These are phyloP conservation scores for Silybum marianum DNA, from an alignment of 129 eudicot genomes.

Conservation along the genomic window DNA sequence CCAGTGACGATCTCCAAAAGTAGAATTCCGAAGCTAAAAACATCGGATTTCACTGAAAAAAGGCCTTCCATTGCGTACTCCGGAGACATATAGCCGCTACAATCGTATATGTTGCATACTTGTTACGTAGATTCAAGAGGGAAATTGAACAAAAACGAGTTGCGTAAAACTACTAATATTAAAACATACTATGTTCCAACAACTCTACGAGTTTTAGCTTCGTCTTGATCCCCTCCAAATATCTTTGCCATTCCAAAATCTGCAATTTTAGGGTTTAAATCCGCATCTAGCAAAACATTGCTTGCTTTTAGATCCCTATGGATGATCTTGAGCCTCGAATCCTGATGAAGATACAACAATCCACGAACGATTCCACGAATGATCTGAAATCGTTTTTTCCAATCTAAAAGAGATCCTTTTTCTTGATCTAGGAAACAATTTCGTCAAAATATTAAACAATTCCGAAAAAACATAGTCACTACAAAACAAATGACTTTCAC, in stretches of 20 bases:
- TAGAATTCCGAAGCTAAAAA: slow-evolving; percentile 62
- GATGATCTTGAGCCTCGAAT: slow-evolving; percentile 67
- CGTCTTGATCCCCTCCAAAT: slow-evolving; percentile 51
- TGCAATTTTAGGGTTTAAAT: slow-evolving; percentile 66
- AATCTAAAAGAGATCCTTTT: slow-evolving; percentile 37
- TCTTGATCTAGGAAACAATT: slow-evolving; percentile 33
- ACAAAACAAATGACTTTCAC: too few species aligned
- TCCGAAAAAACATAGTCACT: not conserved
- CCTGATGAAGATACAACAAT: slow-evolving; percentile 68
- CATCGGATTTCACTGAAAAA: slow-evolving; percentile 58
- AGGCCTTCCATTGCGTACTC: slow-evolving; percentile 73
- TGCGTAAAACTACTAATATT: not conserved
- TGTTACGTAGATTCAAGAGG: slow-evolving; percentile 1
- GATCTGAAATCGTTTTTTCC: slow-evolving; percentile 59
- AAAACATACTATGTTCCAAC: slow-evolving; percentile 71
- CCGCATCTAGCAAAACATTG: slow-evolving; percentile 56
- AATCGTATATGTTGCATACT: slow-evolving; percentile 1
- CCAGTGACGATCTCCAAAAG: slow-evolving; percentile 66
- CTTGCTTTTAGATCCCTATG: slow-evolving; percentile 80
- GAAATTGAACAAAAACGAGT: not conserved
- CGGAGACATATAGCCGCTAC: slow-evolving; percentile 81
- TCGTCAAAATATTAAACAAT: not conserved
- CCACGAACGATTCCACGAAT: slow-evolving; percentile 64
- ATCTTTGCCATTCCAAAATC: slow-evolving; percentile 78
- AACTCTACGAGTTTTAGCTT: slow-evolving; percentile 53